Conservation (phyloP, 169 alveolate species). For the Theileria equi region DNA sequence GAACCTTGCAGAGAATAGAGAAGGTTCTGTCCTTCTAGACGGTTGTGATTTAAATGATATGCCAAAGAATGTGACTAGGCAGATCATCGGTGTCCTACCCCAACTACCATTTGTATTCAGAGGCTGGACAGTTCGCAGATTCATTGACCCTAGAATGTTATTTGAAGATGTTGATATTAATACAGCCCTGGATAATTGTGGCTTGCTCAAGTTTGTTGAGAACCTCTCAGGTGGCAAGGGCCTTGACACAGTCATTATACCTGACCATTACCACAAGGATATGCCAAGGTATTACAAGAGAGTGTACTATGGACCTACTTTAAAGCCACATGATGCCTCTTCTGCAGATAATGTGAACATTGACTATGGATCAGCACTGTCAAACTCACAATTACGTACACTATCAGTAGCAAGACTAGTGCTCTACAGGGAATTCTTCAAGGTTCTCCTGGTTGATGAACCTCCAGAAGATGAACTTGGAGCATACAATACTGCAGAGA, state of each 20-base stretch:
- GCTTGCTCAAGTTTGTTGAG: conserved; percentile 32
- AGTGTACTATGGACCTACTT: no score
- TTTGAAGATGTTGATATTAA: conserved; percentile 38
- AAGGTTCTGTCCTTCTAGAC: conserved; percentile 57
- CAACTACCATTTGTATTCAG: conserved; percentile 53
- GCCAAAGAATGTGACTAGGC: conserved; percentile 28
- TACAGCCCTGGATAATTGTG: conserved; percentile 45
- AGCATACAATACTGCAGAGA: not conserved
- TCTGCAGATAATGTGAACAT: not conserved
- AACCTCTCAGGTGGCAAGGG: conserved; percentile 14
- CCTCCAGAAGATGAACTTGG: conserved; percentile 80
- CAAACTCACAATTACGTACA: conserved; percentile 63
- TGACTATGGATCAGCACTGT: conserved; percentile 7
- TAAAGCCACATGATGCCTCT: not conserved
- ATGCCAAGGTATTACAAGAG: conserved; percentile 18
- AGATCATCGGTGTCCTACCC: conserved; percentile 51
- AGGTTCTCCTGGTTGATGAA: conserved; percentile 76
- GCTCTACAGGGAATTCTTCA: conserved; percentile 67
- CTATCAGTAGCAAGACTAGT: conserved; percentile 73
- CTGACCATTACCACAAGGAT: conserved; percentile 2
- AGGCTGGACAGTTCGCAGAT: conserved; percentile 62
- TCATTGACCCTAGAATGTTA: conserved; percentile 59
- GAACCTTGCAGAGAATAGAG: conserved; percentile 11
- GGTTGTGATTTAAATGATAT: conserved; percentile 44
- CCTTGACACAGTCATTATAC: conserved; percentile 35